A percentile compares a stretch with the other conserved stretches of the same genome.
Evolutionary conservation across 768 basidiomycete genomes (phyloP).

Genomic region (Kwoniella heveanensis): DNA sequence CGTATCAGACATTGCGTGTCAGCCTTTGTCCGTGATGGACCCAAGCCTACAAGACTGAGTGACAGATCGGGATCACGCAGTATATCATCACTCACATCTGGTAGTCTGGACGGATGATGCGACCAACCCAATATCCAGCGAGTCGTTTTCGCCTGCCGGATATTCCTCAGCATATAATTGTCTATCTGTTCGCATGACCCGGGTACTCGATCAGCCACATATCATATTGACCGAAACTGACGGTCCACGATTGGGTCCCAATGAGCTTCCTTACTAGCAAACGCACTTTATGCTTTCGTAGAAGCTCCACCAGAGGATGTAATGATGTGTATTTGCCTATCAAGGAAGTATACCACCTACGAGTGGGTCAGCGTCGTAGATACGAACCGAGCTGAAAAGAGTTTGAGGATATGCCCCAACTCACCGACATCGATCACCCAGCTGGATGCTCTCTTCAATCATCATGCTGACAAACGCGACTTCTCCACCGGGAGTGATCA

Average conservation of each 20-base stretch:
- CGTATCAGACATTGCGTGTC: not conserved
- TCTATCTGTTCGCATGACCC: conserved; percentile 63
- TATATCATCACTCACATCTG: conserved; percentile 83
- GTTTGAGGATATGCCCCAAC: too few relatives aligned
- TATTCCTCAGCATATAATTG: conserved; percentile 83
- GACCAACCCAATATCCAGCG: conserved; percentile 96
- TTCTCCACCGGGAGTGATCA: conserved; percentile 89
- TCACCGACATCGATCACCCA: conserved; percentile 66
- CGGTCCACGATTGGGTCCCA: too few relatives aligned
- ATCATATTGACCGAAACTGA: too few relatives aligned
- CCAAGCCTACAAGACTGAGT: too few relatives aligned
- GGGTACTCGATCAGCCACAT: too few relatives aligned
- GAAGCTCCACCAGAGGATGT: conserved; percentile 62
- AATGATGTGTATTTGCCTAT: conserved; percentile 84
- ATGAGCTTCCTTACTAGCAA: not conserved
- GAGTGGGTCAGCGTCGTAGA: not conserved
- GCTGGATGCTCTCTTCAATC: conserved; percentile 69
- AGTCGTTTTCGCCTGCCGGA: conserved; percentile 81
- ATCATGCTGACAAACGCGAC: conserved; percentile 73
- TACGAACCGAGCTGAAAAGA: too few relatives aligned
- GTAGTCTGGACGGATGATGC: conserved; percentile 65
- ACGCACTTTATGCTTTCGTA: conserved; percentile 61
- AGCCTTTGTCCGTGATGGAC: not conserved
- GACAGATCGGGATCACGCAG: too few relatives aligned
- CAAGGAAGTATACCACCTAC: conserved; percentile 91